Percentiles rank a stretch among this genome's conserved stretches.
These are phyloP conservation scores for Yamadazyma endophytica DNA, from an alignment of 805 yeast genomes.

Conservation along the genomic window DNA sequence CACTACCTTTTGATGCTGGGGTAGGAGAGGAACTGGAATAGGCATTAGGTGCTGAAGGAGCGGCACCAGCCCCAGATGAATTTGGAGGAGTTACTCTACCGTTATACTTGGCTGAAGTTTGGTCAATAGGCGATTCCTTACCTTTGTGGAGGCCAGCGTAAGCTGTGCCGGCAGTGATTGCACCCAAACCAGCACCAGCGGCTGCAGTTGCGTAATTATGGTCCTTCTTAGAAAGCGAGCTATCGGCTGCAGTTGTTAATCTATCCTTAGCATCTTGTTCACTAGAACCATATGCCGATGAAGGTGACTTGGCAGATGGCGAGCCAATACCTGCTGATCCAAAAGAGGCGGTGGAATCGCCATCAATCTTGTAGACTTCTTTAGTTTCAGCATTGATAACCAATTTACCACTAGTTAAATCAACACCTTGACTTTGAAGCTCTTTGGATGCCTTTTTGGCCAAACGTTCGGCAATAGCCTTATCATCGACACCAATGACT, in stretches of 20 bases:
- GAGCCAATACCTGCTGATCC: not conserved
- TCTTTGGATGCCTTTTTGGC: constrained; percentile 30
- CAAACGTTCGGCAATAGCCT: constrained; percentile 22
- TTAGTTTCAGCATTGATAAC: constrained; percentile 30
- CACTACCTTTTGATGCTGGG: no score
- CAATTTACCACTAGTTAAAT: constrained; percentile 28
- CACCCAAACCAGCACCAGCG: constrained; percentile 4
- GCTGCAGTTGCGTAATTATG: constrained; percentile 13
- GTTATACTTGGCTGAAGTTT: constrained; percentile 1
- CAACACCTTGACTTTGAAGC: constrained; percentile 27
- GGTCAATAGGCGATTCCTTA: constrained; percentile 1
- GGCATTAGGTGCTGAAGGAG: constrained; percentile 1
- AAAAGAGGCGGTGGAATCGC: constrained; percentile 3
- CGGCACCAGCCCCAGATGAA: not conserved
- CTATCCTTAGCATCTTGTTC: constrained; percentile 3
- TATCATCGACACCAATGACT: constrained; percentile 31
- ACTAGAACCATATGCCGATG: not conserved
- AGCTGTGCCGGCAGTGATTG: constrained; percentile 9
- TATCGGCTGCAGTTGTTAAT: constrained; percentile 1
- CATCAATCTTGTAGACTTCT: constrained; percentile 24
- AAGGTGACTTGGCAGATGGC: constrained; percentile 2
- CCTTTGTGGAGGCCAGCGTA: constrained; percentile 5
- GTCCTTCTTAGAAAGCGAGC: constrained; percentile 1
- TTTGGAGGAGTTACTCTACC: constrained; percentile 9
- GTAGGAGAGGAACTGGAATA: no score